These are phyloP conservation scores for Oidiodendron maius DNA, from an alignment of 495 filamentous ascomycete genomes.

Conservation along the genomic window DNA sequence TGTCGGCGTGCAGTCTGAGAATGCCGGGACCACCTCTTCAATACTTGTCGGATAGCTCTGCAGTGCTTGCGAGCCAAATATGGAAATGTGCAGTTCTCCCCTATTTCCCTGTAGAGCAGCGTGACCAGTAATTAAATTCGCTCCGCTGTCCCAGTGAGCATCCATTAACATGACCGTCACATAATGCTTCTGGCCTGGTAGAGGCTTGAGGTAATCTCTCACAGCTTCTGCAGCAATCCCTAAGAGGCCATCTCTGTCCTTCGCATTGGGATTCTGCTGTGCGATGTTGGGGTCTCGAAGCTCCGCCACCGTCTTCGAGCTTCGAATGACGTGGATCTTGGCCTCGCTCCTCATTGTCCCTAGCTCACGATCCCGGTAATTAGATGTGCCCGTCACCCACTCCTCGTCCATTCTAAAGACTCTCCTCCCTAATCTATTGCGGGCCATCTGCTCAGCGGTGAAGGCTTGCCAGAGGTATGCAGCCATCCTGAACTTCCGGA, in stretches of 20 bases:
- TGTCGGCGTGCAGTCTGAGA: constrained; percentile 81
- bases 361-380: constrained; percentile 58
- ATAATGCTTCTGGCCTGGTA: constrained; percentile 73
- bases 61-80: constrained; percentile 85
- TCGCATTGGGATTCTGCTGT: constrained; percentile 70
- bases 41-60: constrained; percentile 81
- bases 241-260: constrained; percentile 64
- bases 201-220: constrained; percentile 63
- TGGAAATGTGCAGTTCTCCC: constrained; percentile 67
- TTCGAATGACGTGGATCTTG: constrained; percentile 76
- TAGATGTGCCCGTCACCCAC: constrained; percentile 77
- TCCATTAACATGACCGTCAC: constrained; percentile 81
- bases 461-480: constrained; percentile 96
- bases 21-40: constrained; percentile 81
- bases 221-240: constrained; percentile 71
- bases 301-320: constrained; percentile 78
- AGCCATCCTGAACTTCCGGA: constrained; percentile 83
- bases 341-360: constrained; percentile 82
- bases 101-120: constrained; percentile 68
- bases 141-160: constrained; percentile 73
- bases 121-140: constrained; percentile 69
- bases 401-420: constrained; percentile 89
- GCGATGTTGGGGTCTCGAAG: constrained; percentile 70
- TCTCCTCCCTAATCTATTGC: constrained; percentile 74
- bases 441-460: constrained; percentile 90